Conservation (phyloP, 2,329 filamentous ascomycete genomes). For the Fonsecaea nubica region DNA sequence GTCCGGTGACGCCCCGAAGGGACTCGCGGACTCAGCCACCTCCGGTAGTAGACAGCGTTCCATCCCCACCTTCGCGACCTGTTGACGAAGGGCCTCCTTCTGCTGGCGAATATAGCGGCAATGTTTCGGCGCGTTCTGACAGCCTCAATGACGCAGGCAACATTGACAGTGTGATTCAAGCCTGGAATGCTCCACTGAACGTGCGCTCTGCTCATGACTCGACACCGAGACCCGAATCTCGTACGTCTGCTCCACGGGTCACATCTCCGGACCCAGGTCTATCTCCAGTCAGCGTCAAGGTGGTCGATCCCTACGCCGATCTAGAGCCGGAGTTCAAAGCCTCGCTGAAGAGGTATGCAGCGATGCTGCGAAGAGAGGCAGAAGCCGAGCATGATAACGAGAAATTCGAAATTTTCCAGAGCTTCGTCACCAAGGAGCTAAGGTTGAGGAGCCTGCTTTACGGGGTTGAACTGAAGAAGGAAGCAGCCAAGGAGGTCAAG, state of each 20-base stretch:
- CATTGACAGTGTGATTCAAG: constrained; percentile 54
- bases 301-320: constrained; percentile 58
- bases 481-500: constrained; percentile 26
- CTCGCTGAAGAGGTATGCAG: constrained; percentile 61
- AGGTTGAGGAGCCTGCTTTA: constrained; percentile 57
- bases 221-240: constrained; percentile 20
- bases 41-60: neutral
- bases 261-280: constrained; percentile 3
- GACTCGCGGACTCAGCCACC: constrained; percentile 15
- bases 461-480: constrained; percentile 53
- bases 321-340: constrained; percentile 65
- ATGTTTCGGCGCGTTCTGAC: constrained; percentile 15
- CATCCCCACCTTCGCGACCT: constrained; percentile 11
- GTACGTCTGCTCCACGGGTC: constrained; percentile 18
- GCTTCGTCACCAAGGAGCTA: constrained; percentile 57
- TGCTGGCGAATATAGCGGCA: constrained; percentile 11
- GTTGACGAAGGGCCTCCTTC: constrained; percentile 17
- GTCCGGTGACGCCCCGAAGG: constrained; percentile 25
- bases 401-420: constrained; percentile 60
- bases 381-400: constrained; percentile 56
- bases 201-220: constrained; percentile 7
- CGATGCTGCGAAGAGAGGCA: constrained; percentile 62
- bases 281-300: constrained; percentile 32
- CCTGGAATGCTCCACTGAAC: constrained; percentile 49
- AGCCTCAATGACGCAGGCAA: constrained; percentile 43